Conservation (phyloP, 169 alveolate species). For the Perkinsus olseni region DNA sequence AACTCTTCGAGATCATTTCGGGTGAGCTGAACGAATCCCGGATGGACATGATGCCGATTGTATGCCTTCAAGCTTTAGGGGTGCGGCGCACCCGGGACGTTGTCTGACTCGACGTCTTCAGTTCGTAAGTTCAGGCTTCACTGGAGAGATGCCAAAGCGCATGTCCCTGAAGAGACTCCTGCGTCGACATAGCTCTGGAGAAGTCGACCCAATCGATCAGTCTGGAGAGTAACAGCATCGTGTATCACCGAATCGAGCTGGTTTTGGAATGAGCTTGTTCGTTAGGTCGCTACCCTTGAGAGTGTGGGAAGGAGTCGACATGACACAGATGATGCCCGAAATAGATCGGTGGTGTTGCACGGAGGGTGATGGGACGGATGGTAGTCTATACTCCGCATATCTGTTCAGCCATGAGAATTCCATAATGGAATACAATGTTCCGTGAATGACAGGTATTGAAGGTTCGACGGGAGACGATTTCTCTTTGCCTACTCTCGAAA, state of each 20-base stretch:
- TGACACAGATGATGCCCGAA: neutral
- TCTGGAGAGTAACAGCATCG: neutral
- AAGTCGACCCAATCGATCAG: neutral
- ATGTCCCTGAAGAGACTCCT: neutral
- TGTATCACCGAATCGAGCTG: neutral
- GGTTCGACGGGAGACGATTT: neutral
- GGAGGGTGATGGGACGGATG: neutral
- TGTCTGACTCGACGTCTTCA: too few species aligned
- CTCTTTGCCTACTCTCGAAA: neutral
- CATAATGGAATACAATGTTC: neutral
- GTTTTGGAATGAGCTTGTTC: neutral
- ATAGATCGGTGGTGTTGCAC: neutral
- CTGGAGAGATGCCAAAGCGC: neutral
- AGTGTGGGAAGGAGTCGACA: neutral
- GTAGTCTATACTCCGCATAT: neutral
- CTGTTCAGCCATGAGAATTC: too few species aligned
- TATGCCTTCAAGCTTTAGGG: too few species aligned
- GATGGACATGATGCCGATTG: too few species aligned
- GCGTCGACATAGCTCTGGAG: neutral
- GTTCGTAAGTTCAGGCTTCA: neutral
- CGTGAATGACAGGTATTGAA: neutral
- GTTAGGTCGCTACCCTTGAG: neutral
- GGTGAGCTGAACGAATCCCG: too few species aligned
- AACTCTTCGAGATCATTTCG: neutral
- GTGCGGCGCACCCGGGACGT: too few species aligned